phyloP scores from a whole-genome alignment of 2,329 filamentous ascomycete species.

The Volutella citrinella region DNA sequence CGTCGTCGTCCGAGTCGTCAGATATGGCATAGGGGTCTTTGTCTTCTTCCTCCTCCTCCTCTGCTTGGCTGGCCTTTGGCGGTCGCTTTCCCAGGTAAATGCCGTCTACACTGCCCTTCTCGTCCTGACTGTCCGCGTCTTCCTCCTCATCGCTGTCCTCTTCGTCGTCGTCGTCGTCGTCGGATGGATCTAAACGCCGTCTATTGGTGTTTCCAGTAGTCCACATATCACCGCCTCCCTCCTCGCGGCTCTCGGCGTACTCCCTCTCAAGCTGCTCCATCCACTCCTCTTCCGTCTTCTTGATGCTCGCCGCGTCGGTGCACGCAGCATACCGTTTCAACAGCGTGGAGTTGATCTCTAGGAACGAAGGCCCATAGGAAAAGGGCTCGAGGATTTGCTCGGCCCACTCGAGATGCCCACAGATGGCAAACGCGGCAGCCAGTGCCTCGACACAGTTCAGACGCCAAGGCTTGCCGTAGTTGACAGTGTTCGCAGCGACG shows the following conservation, averaged over 20 bases:
- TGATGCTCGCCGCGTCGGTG: slow-evolving; percentile 75
- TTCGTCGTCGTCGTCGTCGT: slow-evolving; percentile 52
- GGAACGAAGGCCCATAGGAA: slow-evolving; percentile 81
- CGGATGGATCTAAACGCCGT: slow-evolving; percentile 50
- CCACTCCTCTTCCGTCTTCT: slow-evolving; percentile 83
- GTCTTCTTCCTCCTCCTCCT: slow-evolving; percentile 45
- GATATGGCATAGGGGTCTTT: slow-evolving; percentile 74
- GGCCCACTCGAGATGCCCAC: slow-evolving; percentile 88
- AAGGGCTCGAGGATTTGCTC: slow-evolving; percentile 79
- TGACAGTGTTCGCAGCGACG: slow-evolving; percentile 93
- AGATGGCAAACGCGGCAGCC: slow-evolving; percentile 90
- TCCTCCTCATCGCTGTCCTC: slow-evolving; percentile 46
- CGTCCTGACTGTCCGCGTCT: slow-evolving; percentile 41
- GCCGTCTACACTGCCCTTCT: slow-evolving; percentile 49
- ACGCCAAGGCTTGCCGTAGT: slow-evolving; percentile 94
- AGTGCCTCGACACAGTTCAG: slow-evolving; percentile 95
- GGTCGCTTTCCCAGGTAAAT: slow-evolving; percentile 60
- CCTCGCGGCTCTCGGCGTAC: slow-evolving; percentile 74
- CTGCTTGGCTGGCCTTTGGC: slow-evolving; percentile 21
- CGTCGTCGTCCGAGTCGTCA: slow-evolving; percentile 76
- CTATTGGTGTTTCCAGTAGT: slow-evolving; percentile 86
- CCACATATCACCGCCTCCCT: slow-evolving; percentile 76
- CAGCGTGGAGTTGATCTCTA: slow-evolving; percentile 84
- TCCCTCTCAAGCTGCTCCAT: slow-evolving; percentile 86
- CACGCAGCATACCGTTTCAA: slow-evolving; percentile 84